Conservation (phyloP, 2,329 filamentous ascomycete species). For the Beauveria caledonica region DNA sequence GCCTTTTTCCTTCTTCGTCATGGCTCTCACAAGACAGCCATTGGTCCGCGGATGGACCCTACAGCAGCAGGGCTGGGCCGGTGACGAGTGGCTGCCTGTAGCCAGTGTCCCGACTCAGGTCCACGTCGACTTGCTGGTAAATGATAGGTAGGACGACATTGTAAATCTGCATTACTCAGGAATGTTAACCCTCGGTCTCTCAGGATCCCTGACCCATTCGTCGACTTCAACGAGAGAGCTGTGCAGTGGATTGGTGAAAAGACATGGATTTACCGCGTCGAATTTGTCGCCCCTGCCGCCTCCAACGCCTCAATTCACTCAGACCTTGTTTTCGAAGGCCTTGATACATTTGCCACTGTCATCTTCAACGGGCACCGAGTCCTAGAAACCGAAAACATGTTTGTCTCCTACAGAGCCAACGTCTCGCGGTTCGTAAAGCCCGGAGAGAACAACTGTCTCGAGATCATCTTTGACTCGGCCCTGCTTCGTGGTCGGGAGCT, state of each 20-base stretch:
- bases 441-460: slow-evolving; percentile 35
- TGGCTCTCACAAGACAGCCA: slow-evolving; percentile 6
- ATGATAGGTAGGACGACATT: slow-evolving; percentile 22
- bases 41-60: slow-evolving; percentile 20
- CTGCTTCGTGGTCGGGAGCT: slow-evolving; percentile 43
- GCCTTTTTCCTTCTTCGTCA: neutral
- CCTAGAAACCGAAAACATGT: slow-evolving; percentile 55
- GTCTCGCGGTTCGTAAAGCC: slow-evolving; percentile 34
- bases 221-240: slow-evolving; percentile 52
- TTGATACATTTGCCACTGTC: slow-evolving; percentile 56
- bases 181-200: neutral
- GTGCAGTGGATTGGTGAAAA: slow-evolving; percentile 56
- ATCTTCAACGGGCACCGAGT: slow-evolving; percentile 45
- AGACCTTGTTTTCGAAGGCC: slow-evolving; percentile 52
- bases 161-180: neutral
- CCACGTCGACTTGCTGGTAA: slow-evolving; percentile 30
- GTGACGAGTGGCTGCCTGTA: slow-evolving; percentile 27
- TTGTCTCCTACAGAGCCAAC: slow-evolving; percentile 47
- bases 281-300: slow-evolving; percentile 35
- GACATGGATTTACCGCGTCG: slow-evolving; percentile 48
- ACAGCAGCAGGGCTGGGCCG: slow-evolving; percentile 18
- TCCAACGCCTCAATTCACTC: slow-evolving; percentile 17
- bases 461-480: slow-evolving; percentile 51
- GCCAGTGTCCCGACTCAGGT: slow-evolving; percentile 27
- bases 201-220: slow-evolving; percentile 47